Evolutionary conservation across 345 rosid species (phyloP).

Genomic region (Aquilaria sinensis): DNA sequence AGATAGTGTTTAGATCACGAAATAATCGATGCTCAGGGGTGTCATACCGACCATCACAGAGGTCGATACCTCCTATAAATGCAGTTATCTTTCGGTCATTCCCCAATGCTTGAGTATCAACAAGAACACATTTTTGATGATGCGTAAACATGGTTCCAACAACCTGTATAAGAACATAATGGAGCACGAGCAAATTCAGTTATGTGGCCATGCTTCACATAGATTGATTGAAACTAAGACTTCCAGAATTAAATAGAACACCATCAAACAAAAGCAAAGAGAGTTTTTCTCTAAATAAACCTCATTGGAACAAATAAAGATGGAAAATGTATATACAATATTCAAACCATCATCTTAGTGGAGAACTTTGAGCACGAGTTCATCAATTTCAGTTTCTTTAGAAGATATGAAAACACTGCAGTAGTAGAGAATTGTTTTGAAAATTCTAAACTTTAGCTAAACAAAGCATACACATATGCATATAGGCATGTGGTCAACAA

Average conservation of each 20-base stretch:
- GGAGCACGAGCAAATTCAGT: constrained; percentile 2
- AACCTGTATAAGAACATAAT: constrained; percentile 39
- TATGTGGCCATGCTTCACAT: background rate
- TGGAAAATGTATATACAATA: too few relatives aligned
- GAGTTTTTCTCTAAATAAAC: background rate
- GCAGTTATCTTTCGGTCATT: constrained; percentile 77
- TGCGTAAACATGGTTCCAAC: constrained; percentile 90
- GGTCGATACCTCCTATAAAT: constrained; percentile 90
- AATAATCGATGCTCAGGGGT: constrained; percentile 86
- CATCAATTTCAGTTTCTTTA: too few relatives aligned
- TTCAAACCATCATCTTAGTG: too few relatives aligned
- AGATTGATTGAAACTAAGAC: background rate
- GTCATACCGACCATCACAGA: constrained; percentile 97
- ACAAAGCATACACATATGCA: too few relatives aligned
- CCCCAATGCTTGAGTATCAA: constrained; percentile 79
- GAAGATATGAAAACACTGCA: too few relatives aligned
- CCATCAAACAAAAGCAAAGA: background rate
- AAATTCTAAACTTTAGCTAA: too few relatives aligned
- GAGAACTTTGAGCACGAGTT: too few relatives aligned
- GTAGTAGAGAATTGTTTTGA: too few relatives aligned
- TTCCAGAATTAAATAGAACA: background rate
- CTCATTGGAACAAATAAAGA: too few relatives aligned
- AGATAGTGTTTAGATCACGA: constrained; percentile 54
- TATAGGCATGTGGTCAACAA: too few relatives aligned
- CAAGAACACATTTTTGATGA: constrained; percentile 89